Evolutionary conservation across 148 eudicot species (phyloP).

Genomic region (Oxyria digyna): DNA sequence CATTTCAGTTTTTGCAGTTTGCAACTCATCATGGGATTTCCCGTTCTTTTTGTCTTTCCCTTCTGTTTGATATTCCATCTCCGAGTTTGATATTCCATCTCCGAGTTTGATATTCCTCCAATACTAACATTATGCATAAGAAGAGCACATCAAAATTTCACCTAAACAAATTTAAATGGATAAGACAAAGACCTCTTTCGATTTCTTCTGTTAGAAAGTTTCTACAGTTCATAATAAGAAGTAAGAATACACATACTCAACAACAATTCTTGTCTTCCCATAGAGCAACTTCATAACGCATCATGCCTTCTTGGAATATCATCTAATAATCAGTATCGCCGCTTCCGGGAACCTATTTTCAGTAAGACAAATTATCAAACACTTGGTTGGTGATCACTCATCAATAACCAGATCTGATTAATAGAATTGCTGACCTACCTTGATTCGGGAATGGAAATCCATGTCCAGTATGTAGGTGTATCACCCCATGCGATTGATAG

Average conservation of each 20-base stretch:
- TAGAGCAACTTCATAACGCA: conserved; percentile 28
- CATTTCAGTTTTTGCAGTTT: conserved; percentile 35
- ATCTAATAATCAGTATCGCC: conserved; percentile 23
- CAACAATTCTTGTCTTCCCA: conserved; percentile 6
- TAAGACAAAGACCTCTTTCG: neutral
- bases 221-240: neutral
- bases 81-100: conserved; percentile 42
- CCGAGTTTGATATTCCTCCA: no score
- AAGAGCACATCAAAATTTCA: neutral
- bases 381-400: no score
- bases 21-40: conserved; percentile 16
- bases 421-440: neutral
- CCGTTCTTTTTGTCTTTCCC: conserved; percentile 1
- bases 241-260: neutral
- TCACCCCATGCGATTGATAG: conserved; percentile 3
- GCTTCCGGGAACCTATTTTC: conserved; percentile 24
- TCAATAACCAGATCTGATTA: no score
- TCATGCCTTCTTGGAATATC: no score
- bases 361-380: neutral
- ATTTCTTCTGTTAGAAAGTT: neutral
- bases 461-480: neutral
- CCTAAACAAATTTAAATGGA: neutral
- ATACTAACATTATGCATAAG: neutral
- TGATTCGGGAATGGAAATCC: conserved; percentile 11
- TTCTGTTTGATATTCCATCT: conserved; percentile 11